A percentile compares a stretch with the other conserved stretches of the same genome.
phyloP scores from a whole-genome alignment of 805 yeast species.

The Dipodascus albidus region DNA sequence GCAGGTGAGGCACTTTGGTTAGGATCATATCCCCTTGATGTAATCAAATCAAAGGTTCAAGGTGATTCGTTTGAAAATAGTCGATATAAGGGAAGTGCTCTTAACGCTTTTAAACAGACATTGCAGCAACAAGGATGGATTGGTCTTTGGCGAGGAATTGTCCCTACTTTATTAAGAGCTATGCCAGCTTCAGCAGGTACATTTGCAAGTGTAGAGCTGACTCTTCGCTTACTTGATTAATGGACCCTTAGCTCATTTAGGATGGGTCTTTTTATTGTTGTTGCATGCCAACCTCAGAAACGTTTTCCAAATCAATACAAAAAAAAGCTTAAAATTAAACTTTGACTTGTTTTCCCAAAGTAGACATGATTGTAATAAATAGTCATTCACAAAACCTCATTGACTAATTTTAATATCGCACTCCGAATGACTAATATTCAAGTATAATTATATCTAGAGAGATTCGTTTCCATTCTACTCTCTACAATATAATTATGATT shows the following conservation, averaged over 20 bases:
- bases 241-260: too few species aligned
- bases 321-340: too few species aligned
- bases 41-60: constrained; percentile 50
- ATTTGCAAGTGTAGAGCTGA: constrained; percentile 63
- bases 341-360: too few species aligned
- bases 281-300: too few species aligned
- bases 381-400: neutral
- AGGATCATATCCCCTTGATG: constrained; percentile 55
- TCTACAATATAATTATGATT: neutral
- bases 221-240: constrained; percentile 33
- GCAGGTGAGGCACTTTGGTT: constrained; percentile 71
- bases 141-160: constrained; percentile 48
- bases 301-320: too few species aligned
- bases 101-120: constrained; percentile 35
- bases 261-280: too few species aligned
- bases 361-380: neutral
- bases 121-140: constrained; percentile 30
- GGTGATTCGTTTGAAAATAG: constrained; percentile 31
- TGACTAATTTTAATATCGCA: neutral
- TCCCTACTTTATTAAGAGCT: constrained; percentile 47
- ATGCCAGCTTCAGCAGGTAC: constrained; percentile 68
- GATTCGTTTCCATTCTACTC: neutral
- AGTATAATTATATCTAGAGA: too few species aligned
- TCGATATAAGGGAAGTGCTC: constrained; percentile 29
- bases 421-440: too few species aligned